Conservation (phyloP, 2,329 filamentous ascomycete genomes). For the Ceratocystis colombiana region DNA sequence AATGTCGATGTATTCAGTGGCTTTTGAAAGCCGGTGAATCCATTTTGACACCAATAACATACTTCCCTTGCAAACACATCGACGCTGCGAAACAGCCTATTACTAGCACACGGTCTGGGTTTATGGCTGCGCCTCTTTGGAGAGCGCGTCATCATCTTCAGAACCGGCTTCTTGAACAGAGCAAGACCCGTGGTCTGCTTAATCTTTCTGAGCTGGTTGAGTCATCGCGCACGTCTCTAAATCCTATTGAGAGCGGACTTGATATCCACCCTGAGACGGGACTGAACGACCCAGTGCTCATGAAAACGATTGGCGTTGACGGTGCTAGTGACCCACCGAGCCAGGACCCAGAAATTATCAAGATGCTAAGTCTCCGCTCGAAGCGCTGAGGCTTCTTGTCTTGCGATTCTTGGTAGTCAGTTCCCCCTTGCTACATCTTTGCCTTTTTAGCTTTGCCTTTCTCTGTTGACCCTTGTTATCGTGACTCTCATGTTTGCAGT, state of each 20-base stretch:
- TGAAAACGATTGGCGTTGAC: conserved; percentile 29
- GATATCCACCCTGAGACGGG: conserved; percentile 37
- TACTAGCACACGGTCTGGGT: not conserved
- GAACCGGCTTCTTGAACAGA: conserved; percentile 20
- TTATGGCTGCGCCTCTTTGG: conserved; percentile 23
- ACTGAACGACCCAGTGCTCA: conserved; percentile 35
- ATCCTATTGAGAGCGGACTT: conserved; percentile 30
- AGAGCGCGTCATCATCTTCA: conserved; percentile 21
- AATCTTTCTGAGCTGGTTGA: conserved; percentile 32
- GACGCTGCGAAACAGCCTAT: conserved; percentile 21
- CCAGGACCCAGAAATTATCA: conserved; percentile 34
- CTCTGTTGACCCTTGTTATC: not conserved
- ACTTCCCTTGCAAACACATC: conserved; percentile 28
- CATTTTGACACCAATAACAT: conserved; percentile 27
- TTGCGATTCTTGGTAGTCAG: not conserved
- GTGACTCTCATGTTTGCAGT: not conserved
- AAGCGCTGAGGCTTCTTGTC: not conserved
- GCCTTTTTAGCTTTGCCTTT: not conserved
- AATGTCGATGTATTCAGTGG: conserved; percentile 27
- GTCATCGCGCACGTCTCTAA: conserved; percentile 30
- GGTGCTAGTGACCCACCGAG: conserved; percentile 34
- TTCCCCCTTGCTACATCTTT: not conserved
- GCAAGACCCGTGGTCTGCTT: conserved; percentile 25
- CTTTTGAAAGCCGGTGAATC: conserved; percentile 28
- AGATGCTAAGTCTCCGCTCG: conserved; percentile 25